Evolutionary conservation across 441 rosid species (phyloP).

Genomic region (Croton laevigatus): DNA sequence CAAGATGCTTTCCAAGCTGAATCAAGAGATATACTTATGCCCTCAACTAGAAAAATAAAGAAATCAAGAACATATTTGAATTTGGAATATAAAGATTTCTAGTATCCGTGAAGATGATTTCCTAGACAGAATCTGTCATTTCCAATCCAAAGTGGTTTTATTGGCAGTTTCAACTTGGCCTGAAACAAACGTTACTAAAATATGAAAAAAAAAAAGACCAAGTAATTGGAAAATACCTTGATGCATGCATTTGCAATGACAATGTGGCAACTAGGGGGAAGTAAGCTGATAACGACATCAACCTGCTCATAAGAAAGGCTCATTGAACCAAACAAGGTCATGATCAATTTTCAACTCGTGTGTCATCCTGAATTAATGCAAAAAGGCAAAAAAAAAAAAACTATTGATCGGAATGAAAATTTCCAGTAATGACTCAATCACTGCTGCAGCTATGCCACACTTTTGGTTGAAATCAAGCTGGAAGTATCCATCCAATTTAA

Average conservation of each 20-base stretch:
- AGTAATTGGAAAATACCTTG: conserved; percentile 46
- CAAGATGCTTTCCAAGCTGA: conserved; percentile 87
- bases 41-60: conserved; percentile 17
- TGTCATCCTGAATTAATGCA: not conserved
- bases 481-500: conserved; percentile 1
- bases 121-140: not conserved
- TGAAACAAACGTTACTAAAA: not conserved
- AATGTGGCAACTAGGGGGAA: conserved; percentile 74
- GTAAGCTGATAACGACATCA: conserved; percentile 81
- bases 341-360: not conserved
- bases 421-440: conserved; percentile 5
- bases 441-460: not conserved
- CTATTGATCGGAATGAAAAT: not conserved
- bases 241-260: conserved; percentile 70
- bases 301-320: conserved; percentile 46
- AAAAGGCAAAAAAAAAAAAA: not conserved
- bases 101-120: not conserved
- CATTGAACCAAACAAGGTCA: not conserved
- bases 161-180: not conserved
- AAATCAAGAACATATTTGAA: conserved; percentile 1
- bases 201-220: not conserved
- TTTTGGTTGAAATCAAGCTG: not conserved
- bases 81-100: not conserved
- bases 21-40: conserved; percentile 19
- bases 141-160: not conserved